These are phyloP conservation scores for Rhododendron molle DNA, from an alignment of 148 eudicot genomes.

Conservation along the genomic window DNA sequence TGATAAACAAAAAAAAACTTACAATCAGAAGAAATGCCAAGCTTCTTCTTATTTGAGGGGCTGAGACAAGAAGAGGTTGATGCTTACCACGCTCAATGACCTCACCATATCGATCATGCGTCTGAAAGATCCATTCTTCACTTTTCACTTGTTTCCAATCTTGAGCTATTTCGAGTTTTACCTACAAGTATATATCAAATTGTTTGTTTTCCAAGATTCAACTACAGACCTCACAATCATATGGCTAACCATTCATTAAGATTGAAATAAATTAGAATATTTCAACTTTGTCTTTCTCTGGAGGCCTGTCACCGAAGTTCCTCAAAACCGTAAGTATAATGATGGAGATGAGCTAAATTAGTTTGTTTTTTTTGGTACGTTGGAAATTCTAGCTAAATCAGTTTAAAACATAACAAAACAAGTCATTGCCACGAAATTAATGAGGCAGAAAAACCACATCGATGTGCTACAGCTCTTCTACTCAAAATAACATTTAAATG, in stretches of 20 bases:
- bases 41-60: constrained; percentile 39
- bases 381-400: too few relatives aligned
- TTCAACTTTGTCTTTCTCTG: constrained; percentile 37
- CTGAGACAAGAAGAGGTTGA: constrained; percentile 37
- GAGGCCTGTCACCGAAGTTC: constrained; percentile 43
- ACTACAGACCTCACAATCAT: not conserved
- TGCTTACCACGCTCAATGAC: constrained; percentile 51
- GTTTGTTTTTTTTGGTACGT: too few relatives aligned
- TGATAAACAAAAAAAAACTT: too few relatives aligned
- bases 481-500: not conserved
- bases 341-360: constrained; percentile 51
- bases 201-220: not conserved
- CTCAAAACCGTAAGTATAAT: constrained; percentile 55
- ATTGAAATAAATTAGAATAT: not conserved
- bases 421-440: not conserved
- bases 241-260: not conserved
- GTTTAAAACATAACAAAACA: constrained; percentile 35
- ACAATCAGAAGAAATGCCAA: constrained; percentile 33
- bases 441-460: not conserved
- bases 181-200: not conserved
- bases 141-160: constrained; percentile 42
- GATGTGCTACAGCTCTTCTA: not conserved
- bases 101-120: constrained; percentile 59
- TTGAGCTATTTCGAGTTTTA: constrained; percentile 34
- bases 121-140: constrained; percentile 54